Evolutionary conservation across 495 filamentous ascomycete genomes (phyloP).

Genomic region (Lepraria neglecta): DNA sequence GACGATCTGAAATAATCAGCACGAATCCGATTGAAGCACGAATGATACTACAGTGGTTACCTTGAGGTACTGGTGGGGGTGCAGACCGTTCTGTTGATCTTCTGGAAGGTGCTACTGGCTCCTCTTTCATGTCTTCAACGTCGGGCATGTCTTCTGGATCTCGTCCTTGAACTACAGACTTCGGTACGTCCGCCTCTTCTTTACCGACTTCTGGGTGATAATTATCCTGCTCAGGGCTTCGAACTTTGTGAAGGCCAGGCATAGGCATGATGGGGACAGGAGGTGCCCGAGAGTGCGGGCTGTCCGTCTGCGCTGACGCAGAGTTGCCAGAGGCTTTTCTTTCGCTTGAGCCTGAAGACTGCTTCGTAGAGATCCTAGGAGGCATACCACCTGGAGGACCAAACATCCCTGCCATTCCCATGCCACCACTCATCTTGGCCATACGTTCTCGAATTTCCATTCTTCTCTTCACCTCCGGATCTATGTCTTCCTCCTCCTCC

Average conservation of each 20-base stretch:
- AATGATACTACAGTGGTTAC: slow-evolving; percentile 35
- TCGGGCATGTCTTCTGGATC: slow-evolving; percentile 52
- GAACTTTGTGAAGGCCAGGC: slow-evolving; percentile 58
- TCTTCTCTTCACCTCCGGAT: slow-evolving; percentile 79
- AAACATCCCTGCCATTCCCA: slow-evolving; percentile 96
- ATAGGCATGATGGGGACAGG: slow-evolving; percentile 74
- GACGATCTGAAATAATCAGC: slow-evolving; percentile 36
- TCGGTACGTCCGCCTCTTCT: slow-evolving; percentile 39
- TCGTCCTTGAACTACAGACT: slow-evolving; percentile 39
- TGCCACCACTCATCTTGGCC: slow-evolving; percentile 97
- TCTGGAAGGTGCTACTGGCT: slow-evolving; percentile 38
- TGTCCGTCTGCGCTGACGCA: slow-evolving; percentile 43
- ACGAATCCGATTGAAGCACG: background rate
- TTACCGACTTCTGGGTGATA: slow-evolving; percentile 38
- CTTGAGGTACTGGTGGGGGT: slow-evolving; percentile 47
- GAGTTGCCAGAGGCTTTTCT: slow-evolving; percentile 51
- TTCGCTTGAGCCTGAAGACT: slow-evolving; percentile 57
- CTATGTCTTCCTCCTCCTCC: slow-evolving; percentile 85
- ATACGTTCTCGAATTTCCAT: slow-evolving; percentile 89
- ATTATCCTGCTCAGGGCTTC: slow-evolving; percentile 39
- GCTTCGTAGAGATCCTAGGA: slow-evolving; percentile 42
- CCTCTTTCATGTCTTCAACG: slow-evolving; percentile 54
- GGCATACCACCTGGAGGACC: slow-evolving; percentile 68
- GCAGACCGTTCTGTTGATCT: slow-evolving; percentile 41
- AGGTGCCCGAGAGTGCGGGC: slow-evolving; percentile 49